These are phyloP conservation scores for Straminergon stramineum DNA, from an alignment of 225 moss, liverwort and hornwort genomes.

Conservation along the genomic window DNA sequence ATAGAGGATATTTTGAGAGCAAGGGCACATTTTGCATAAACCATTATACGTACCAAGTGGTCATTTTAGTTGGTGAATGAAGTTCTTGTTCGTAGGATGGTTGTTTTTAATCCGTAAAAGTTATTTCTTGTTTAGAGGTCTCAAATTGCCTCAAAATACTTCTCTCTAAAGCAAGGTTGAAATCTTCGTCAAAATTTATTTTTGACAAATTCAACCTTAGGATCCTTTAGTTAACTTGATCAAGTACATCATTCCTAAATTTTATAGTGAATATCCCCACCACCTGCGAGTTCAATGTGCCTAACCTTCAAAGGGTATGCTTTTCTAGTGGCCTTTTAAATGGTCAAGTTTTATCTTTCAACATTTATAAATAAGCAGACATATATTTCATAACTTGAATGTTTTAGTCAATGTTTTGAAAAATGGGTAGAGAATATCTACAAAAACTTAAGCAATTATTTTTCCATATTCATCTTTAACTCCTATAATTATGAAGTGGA, in stretches of 20 bases:
- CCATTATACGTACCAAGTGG: accelerated
- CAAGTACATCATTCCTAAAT: not conserved
- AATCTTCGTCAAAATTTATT: not conserved
- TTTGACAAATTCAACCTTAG: accelerated
- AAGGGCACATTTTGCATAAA: no score
- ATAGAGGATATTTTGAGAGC: not conserved
- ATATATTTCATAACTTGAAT: not conserved
- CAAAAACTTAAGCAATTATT: accelerated
- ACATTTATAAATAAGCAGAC: not conserved
- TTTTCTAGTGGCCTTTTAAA: not conserved
- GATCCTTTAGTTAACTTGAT: not conserved
- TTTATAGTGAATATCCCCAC: not conserved
- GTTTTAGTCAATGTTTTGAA: not conserved
- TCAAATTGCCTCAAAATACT: not conserved
- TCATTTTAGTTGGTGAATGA: not conserved
- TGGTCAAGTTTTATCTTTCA: not conserved
- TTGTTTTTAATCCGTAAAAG: not conserved
- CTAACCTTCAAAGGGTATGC: accelerated
- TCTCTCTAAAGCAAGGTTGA: not conserved
- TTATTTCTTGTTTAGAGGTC: not conserved
- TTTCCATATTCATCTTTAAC: not conserved
- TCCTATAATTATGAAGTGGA: no score
- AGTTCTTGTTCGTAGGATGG: not conserved
- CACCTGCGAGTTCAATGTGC: not conserved
- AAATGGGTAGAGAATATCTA: not conserved